A percentile compares a stretch with the other conserved stretches of the same genome.
Evolutionary conservation across 75 land plant genomes (phyloP).

Genomic region (Sequoia sempervirens): DNA sequence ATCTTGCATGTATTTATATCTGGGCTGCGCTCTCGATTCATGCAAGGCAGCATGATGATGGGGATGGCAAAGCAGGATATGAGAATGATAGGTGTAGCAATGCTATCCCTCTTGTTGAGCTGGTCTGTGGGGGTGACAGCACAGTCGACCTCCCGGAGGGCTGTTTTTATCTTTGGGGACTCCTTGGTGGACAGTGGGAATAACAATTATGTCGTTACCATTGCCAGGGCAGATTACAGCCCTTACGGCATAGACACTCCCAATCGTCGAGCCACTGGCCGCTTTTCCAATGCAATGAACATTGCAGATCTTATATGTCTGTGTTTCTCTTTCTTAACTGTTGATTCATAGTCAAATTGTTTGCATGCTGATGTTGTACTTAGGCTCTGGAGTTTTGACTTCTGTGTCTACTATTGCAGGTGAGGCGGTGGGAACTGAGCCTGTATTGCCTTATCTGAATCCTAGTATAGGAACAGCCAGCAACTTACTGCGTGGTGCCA

Average conservation of each 20-base stretch:
- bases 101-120: background rate
- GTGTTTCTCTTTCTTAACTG: background rate
- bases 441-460: conserved; percentile 29
- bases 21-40: background rate
- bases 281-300: conserved; percentile 38
- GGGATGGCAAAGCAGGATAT: background rate
- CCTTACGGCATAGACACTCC: conserved; percentile 44
- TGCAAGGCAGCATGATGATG: background rate
- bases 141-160: conserved; percentile 4
- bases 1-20: background rate
- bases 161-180: conserved; percentile 47
- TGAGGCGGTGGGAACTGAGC: conserved; percentile 17
- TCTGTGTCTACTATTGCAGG: conserved; percentile 5
- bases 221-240: conserved; percentile 29
- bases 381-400: background rate
- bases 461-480: conserved; percentile 1
- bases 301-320: conserved; percentile 39
- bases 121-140: background rate
- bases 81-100: background rate
- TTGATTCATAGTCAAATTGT: background rate
- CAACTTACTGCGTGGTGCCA: conserved; percentile 38
- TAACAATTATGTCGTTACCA: conserved; percentile 28
- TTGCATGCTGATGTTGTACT: background rate
- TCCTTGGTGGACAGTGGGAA: conserved; percentile 48
- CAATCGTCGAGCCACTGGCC: conserved; percentile 29